These are phyloP conservation scores for Cucurbita ficifolia DNA, from an alignment of 306 rosid genomes.

Conservation along the genomic window DNA sequence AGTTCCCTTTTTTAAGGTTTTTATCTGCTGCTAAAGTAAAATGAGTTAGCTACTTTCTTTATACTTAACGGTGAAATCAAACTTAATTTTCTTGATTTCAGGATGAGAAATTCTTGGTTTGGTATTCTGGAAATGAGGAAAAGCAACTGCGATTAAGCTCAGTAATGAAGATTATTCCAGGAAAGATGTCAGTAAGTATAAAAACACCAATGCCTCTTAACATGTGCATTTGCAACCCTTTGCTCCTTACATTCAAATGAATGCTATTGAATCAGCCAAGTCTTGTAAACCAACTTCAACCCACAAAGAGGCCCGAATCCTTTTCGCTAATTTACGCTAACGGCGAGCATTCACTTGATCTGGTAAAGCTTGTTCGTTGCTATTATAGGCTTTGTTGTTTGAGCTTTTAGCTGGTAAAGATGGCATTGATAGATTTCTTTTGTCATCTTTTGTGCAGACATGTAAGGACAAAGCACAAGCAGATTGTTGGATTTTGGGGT, in stretches of 20 bases:
- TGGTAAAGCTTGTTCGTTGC: slow-evolving; percentile 31
- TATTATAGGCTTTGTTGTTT: background rate
- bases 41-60: background rate
- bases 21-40: background rate
- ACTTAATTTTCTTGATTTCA: slow-evolving; percentile 17
- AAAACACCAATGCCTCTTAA: slow-evolving; percentile 3
- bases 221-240: background rate
- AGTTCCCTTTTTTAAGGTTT: background rate
- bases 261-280: slow-evolving; percentile 34
- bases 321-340: slow-evolving; percentile 56
- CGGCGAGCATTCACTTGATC: slow-evolving; percentile 67
- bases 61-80: background rate
- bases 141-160: slow-evolving; percentile 54
- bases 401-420: background rate
- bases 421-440: slow-evolving; percentile 4
- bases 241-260: slow-evolving; percentile 13
- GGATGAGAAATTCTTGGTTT: slow-evolving; percentile 74
- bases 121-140: slow-evolving; percentile 71
- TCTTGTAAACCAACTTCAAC: slow-evolving; percentile 40
- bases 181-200: slow-evolving; percentile 50
- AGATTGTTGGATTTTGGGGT: slow-evolving; percentile 66
- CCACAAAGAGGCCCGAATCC: slow-evolving; percentile 47
- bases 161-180: slow-evolving; percentile 44
- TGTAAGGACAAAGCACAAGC: slow-evolving; percentile 78
- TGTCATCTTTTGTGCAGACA: slow-evolving; percentile 25